Evolutionary conservation across 176 grass and related monocot species (phyloP).

Genomic region (Avena insularis): DNA sequence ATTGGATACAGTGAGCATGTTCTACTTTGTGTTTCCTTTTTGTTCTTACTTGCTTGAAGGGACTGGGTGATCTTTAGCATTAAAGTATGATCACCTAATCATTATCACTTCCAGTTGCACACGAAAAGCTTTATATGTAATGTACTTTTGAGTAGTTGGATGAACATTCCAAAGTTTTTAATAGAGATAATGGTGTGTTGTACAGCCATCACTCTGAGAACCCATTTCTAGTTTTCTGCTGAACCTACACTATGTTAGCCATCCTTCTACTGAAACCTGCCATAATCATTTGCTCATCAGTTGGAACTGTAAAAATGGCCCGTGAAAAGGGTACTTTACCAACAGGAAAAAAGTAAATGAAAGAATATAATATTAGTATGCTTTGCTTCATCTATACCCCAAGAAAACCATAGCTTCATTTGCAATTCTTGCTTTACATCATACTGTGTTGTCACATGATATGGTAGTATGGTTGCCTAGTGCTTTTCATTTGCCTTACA

Average conservation of each 20-base stretch:
- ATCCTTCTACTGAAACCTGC: neutral
- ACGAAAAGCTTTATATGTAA: neutral
- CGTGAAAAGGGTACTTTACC: constrained; percentile 8
- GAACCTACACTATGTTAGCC: neutral
- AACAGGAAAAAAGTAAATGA: neutral
- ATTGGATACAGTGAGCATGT: constrained; percentile 36
- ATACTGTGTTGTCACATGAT: constrained; percentile 31
- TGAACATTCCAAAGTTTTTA: neutral
- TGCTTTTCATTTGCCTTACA: constrained; percentile 40
- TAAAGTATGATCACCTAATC: neutral
- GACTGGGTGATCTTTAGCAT: neutral
- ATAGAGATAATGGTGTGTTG: neutral
- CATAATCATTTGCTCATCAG: neutral
- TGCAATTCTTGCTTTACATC: constrained; percentile 46
- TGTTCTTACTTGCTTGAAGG: constrained; percentile 27
- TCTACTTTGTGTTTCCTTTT: constrained; percentile 22
- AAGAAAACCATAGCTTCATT: constrained; percentile 40
- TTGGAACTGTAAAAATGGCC: constrained; percentile 25
- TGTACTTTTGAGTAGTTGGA: constrained; percentile 30
- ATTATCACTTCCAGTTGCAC: neutral
- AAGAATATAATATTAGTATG: constrained; percentile 10
- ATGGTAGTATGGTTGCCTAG: constrained; percentile 33
- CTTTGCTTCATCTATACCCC: constrained; percentile 28
- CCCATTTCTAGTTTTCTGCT: neutral
- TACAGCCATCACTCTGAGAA: neutral